Base-by-base conservation (phyloP, 768 basidiomycete species). In the Megacollybia marginata region DNA sequence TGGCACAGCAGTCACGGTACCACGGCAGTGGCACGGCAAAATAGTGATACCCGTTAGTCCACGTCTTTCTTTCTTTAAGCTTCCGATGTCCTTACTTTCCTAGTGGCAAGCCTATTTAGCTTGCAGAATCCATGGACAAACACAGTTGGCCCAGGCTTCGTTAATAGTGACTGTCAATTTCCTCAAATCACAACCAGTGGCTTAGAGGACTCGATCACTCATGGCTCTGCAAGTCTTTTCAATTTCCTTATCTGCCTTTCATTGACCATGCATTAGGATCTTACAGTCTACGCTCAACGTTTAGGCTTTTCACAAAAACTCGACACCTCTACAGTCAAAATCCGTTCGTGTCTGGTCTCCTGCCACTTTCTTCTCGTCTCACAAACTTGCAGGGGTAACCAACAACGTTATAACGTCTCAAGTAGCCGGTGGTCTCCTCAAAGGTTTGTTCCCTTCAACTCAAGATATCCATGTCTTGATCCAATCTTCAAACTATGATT, bases 371-470 rank as follows among this genome's bases (percentile, higher is more conserved):
- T 45, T 20, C 38, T 42, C 2, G 20, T 36, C 18, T 15, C 32
- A 18, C 44, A 19, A 16, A 2, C 48, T 42, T 11, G 9, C 46
- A 74, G 73, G 75, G 5, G 74, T 77, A 5, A 78, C 76, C 2
- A 75, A 75, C 61, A 78, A 78, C 46, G 68, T 66, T 15, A 75
- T 78, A 28, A 77, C 76, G 9, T 77, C 75, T 0, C 74, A 78
- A 63, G 73, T 76, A 1, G 74, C 75, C 15, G 71, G 71, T 15
- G 73, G 71, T 1, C 65, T 76, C 13, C 54, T 74, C 18, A 62
- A 62, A 43, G 75, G 75, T 2, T 60, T 78, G 8, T 77, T 76
- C 58, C 75, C 76, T 4, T 52, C 46, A 12, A 66, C 69, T 35
- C 46, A 55, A 8, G 56, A 63, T 28, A 52, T 63, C 11, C 58